Conservation (phyloP, 768 basidiomycete species). For the Tricholomella constricta region DNA sequence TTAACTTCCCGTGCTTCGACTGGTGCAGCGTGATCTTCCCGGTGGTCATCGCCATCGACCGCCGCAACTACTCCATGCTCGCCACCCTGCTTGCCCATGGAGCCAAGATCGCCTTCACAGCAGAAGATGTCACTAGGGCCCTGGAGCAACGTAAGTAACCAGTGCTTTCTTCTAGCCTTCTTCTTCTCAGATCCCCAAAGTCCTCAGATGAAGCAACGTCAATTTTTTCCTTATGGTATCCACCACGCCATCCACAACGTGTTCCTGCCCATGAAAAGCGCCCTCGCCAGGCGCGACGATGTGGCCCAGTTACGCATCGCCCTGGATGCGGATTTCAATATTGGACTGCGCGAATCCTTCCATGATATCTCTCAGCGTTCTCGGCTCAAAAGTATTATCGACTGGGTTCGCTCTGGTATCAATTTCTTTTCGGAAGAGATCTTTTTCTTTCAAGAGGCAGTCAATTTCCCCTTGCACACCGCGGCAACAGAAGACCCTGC, state of each 20-base stretch:
- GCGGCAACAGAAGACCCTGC: not conserved
- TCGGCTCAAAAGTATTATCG: constrained; percentile 31
- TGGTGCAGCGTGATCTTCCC: constrained; percentile 35
- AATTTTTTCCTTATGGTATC: constrained; percentile 23
- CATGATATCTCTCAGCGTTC: constrained; percentile 15
- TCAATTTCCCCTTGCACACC: constrained; percentile 9
- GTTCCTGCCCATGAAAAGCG: constrained; percentile 39
- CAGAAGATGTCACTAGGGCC: constrained; percentile 38
- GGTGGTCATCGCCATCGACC: constrained; percentile 36
- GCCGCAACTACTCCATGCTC: constrained; percentile 35
- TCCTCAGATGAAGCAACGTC: constrained; percentile 14
- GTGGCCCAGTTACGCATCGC: constrained; percentile 39
- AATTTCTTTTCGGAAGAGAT: constrained; percentile 23
- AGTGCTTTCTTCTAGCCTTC: not conserved
- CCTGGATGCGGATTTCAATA: constrained; percentile 37
- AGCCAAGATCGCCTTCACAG: constrained; percentile 34
- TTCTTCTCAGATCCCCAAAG: constrained; percentile 6
- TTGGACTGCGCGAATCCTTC: constrained; percentile 29
- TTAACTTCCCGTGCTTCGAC: constrained; percentile 39
- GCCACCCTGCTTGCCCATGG: constrained; percentile 43
- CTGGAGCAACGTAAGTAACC: constrained; percentile 31
- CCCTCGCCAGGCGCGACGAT: constrained; percentile 37
- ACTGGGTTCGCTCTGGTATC: constrained; percentile 41
- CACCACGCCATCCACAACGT: constrained; percentile 29
- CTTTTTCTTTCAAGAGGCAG: constrained; percentile 15